Base-by-base conservation (phyloP, 306 rosid genomes). In the Oemleria cerasiformis region DNA sequence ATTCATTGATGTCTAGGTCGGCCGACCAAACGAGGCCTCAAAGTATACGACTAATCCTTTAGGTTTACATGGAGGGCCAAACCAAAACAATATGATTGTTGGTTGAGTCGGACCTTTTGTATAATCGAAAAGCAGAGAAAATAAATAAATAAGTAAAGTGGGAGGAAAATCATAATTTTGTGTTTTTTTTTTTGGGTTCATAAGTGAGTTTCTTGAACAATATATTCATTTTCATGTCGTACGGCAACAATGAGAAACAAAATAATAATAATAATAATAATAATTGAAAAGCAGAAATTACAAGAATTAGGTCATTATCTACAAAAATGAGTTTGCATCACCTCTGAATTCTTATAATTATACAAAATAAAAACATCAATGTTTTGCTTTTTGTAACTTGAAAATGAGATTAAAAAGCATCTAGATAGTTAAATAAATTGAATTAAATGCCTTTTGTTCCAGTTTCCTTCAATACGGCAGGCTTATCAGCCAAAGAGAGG, bases 361-460 rank as follows among this genome's bases (percentile, higher is more conserved):
- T 21, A 67, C 54, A 56, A 41, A 72, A 60, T 23, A 47, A 71
- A 55, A 34, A 56, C 62, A 55, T 9, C 13, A 30, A 5, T 38
- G 6, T 36, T 40, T 38, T 21, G 20, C 15, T 44, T 44, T 10
- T 44, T 45, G 56, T 25, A 25, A 25, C 30, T 25, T 25, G 30
- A 25, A 25, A 63, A 70, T 71, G 57, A 58, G 75, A 64, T 56
- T 30, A 39, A 65, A 17, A 25, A 25, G 30, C 9, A 1, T 5
- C 36, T 71, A 80, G 82, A 53, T 53, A 53, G 17, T 17, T 53
- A 51, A 51, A 51, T n/a, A 14, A 48, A 48, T 14, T 17, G 19
- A 93, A 88, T 75, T 86, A 86, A 71, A 93, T 90, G 17, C 90
- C 98, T 77, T 83, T 88, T 40, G 97, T 83, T 11, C 80, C 80